Evolutionary conservation across 2,329 filamentous ascomycete species (phyloP), one percentile per base, ranked within the genome.

Genomic region (Tolypocladium cylindrosporum): DNA sequence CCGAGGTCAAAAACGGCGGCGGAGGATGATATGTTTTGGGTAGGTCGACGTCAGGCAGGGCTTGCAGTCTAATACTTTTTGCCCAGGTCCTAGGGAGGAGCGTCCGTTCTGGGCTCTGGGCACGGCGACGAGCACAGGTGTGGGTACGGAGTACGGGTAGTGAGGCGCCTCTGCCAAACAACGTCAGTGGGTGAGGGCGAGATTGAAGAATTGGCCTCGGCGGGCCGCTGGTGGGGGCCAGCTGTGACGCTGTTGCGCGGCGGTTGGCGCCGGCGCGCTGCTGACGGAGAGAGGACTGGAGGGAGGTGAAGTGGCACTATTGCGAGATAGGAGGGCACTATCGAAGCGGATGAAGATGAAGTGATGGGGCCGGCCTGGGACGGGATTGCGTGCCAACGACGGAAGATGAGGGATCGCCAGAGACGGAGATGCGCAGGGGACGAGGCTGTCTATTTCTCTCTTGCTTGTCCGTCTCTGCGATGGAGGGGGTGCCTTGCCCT

Each of bases 151-250:
- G 27, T 31, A 31, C 27, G 4, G 4, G 57, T 57, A 48, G 54
- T 56, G 40, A 37, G 31, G 54, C 54, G 58, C 55, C 48, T 40
- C 53, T 61, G 58, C 48, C 54, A 39, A 58, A 57, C 54, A 45
- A 59, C 56, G 60, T 61, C 60, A 59, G 60, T 59, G 60, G 60
- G 48, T 52, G 43, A 48, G 19, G 27, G 48, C 42, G 53, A 55
- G 54, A 39, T 50, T 57, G 41, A 56, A 54, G 59, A 61, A 58
- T 43, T 57, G 58, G 48, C 55, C 55, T 58, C 58, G n/a, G 57
- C 60, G 60, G 58, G 58, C 58, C 60, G 60, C 43, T 37, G 41
- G 60, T 61, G 60, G 60, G 58, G 60, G 21, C 19, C 54, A 53
- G 51, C 43, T 36, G 55, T 34, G 50, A 56, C 50, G 36, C 41